These are phyloP conservation scores for Phytophthora sp. DNA, from an alignment of 352 stramenopile genomes.

Conservation along the genomic window DNA sequence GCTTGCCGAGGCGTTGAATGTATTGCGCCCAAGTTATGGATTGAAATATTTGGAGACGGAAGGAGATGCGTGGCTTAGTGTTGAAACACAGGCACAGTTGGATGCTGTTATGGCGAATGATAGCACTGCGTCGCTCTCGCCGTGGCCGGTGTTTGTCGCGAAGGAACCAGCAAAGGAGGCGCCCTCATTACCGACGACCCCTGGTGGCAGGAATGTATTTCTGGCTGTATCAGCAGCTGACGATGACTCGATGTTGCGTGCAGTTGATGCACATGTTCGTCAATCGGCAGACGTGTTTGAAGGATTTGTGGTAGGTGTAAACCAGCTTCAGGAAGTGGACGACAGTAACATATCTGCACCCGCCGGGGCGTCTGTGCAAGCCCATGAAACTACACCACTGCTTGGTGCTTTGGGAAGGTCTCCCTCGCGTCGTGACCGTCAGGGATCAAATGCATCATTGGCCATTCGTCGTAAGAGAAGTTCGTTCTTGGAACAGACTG, in stretches of 20 bases:
- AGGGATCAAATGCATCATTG: conserved; percentile 25
- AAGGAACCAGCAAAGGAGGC: conserved; percentile 51
- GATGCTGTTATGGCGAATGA: conserved; percentile 64
- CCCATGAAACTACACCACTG: conserved; percentile 62
- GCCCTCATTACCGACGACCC: conserved; percentile 9
- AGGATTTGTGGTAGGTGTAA: conserved; percentile 85
- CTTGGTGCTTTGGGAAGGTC: conserved; percentile 42
- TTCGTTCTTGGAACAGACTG: conserved; percentile 73
- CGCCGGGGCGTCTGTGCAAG: conserved; percentile 30
- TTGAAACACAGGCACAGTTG: conserved; percentile 78
- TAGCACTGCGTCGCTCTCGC: conserved; percentile 61
- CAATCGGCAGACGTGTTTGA: conserved; percentile 68
- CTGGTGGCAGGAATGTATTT: conserved; percentile 74
- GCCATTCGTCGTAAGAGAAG: conserved; percentile 67
- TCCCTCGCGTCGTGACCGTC: conserved; percentile 24
- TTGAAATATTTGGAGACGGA: conserved; percentile 74
- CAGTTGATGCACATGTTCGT: conserved; percentile 56
- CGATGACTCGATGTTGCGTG: conserved; percentile 80
- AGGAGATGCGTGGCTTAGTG: conserved; percentile 77
- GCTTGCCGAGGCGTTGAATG: conserved; percentile 83
- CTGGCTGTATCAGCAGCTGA: conserved; percentile 76
- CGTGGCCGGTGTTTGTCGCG: conserved; percentile 81
- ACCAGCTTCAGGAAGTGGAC: conserved; percentile 64
- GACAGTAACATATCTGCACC: not conserved
- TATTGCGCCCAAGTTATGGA: conserved; percentile 76